Evolutionary conservation across 495 filamentous ascomycete genomes (phyloP), one percentile per base, ranked within the genome.

Genomic region (Penicillium tannophilum): DNA sequence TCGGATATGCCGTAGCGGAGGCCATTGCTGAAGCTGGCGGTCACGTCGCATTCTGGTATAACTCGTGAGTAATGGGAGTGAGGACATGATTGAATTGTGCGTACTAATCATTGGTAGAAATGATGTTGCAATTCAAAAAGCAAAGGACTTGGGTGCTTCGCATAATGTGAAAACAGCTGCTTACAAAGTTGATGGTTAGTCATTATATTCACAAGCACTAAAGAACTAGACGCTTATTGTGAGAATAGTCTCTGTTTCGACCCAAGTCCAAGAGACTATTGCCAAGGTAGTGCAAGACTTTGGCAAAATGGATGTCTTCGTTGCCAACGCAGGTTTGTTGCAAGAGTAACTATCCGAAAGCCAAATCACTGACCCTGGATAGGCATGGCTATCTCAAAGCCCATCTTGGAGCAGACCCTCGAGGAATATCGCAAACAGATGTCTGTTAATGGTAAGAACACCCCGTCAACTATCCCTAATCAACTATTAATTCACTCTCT

Each of bases 331-430:
- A 20, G 58, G 63, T 69, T 6, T 51, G 39, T 41, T 41, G 14
- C 14, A 41, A 55, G 50, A 6, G 4, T 8, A 2, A 9, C 8
- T 17, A 6, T 10, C 11, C 24, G 10, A 14, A 12, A 4, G 6
- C 19, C 30, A 3, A 11, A 10, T 44, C 16, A 20, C 20, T 60
- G 43, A 60, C 9, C 44, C 7, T 17, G 9, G 12, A 6, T 33
- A 72, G 82, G 82, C 19, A 82, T 80, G 79, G 76, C 75, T 6
- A 82, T 76, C 36, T 82, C 77, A 4, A 80, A 79, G 58, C 72
- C 76, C 0, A 76, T 83, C 19, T 52, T 80, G 11, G 78, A 82
- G 33, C 74, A 72, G 47, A 77, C 72, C 1, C 54, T 80, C 0
- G 74, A 78, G 2, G 80, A 84, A 52, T 82, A 81, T 49, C 61